These are phyloP conservation scores for Hypoxylon sp. DNA, from an alignment of 2,329 filamentous ascomycete species.

Conservation along the genomic window DNA sequence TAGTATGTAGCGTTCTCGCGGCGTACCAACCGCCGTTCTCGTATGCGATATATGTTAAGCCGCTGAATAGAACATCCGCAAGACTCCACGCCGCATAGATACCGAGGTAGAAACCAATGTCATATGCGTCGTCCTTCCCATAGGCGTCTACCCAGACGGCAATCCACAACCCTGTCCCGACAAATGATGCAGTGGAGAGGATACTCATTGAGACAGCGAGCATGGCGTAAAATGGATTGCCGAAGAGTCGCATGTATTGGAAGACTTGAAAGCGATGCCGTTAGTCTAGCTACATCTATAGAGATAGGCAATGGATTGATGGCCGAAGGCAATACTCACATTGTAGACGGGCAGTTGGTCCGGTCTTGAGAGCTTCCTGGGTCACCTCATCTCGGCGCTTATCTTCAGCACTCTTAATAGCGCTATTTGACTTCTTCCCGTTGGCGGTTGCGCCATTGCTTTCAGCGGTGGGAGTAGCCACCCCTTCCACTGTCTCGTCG, in stretches of 20 bases:
- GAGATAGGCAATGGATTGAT: neutral
- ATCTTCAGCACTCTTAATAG: slow-evolving; percentile 54
- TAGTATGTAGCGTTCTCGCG: slow-evolving; percentile 64
- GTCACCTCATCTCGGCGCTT: slow-evolving; percentile 59
- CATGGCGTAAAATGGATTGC: slow-evolving; percentile 59
- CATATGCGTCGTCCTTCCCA: slow-evolving; percentile 57
- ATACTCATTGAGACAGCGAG: slow-evolving; percentile 57
- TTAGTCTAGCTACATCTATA: slow-evolving; percentile 35
- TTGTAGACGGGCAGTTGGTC: slow-evolving; percentile 60
- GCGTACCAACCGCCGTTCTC: slow-evolving; percentile 70
- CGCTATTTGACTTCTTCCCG: slow-evolving; percentile 39
- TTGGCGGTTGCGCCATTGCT: slow-evolving; percentile 38
- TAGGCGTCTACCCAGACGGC: slow-evolving; percentile 68
- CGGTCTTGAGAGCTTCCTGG: slow-evolving; percentile 63
- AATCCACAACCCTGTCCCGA: slow-evolving; percentile 63
- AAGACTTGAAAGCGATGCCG: slow-evolving; percentile 53
- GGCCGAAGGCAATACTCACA: slow-evolving; percentile 52
- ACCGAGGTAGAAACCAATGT: slow-evolving; percentile 65
- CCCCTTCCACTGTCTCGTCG: slow-evolving; percentile 49
- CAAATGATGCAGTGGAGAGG: slow-evolving; percentile 58
- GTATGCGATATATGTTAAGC: slow-evolving; percentile 61
- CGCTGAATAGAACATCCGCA: slow-evolving; percentile 59
- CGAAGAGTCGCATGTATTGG: slow-evolving; percentile 66
- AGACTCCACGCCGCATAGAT: slow-evolving; percentile 64
- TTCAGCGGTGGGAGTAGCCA: slow-evolving; percentile 36